Evolutionary conservation across 495 filamentous ascomycete genomes (phyloP), one percentile per base, ranked within the genome.

Genomic region (Penicillium waksmanii): DNA sequence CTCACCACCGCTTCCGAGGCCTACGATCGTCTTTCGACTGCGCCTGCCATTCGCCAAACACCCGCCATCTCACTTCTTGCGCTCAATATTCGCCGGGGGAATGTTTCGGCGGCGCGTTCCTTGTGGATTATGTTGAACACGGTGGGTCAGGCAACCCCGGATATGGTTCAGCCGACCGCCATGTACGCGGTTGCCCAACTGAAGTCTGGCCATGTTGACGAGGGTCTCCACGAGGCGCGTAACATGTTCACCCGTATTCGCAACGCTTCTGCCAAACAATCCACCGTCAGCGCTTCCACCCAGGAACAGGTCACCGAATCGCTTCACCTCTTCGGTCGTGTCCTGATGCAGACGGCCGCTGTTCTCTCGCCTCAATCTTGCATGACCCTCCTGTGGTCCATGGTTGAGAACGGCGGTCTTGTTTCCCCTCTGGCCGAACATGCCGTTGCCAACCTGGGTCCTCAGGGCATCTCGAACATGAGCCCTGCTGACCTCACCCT

Each of bases 151-250:
- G 81, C 85, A 43, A 81, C 85, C 38, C 66, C 83, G 60, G 78
- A 87, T 33, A 89, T 96, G 77, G 84, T 97, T 53, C 92, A 96
- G 76, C 88, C 91, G 31, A 88, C 91, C 11, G 82, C 89, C 48
- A 93, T 95, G 90, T 96, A 92, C 72, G 84, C 88, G 52, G 82
- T 95, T 36, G 90, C 90, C 55, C 80, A 96, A 69, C 84, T 96
- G 67, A 89, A 87, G 61, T 89, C 87, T 55, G 91, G 90, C 50
- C 85, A 91, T 63, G 80, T 94, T 51, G 85, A 87, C 17, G 89
- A 90, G 54, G 92, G 87, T 35, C 79, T 96, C 54, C 75, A 82
- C 13, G 85, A 93, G 61, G 87, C 89, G 25, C 89, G 93, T 53
- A 77, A 85, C 68, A 92, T 95, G 87, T 96, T 96, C 70, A 76